A percentile compares a stretch with the other conserved stretches of the same genome.
phyloP scores from a whole-genome alignment of 805 yeast genomes.

The Ogataea neopini region DNA sequence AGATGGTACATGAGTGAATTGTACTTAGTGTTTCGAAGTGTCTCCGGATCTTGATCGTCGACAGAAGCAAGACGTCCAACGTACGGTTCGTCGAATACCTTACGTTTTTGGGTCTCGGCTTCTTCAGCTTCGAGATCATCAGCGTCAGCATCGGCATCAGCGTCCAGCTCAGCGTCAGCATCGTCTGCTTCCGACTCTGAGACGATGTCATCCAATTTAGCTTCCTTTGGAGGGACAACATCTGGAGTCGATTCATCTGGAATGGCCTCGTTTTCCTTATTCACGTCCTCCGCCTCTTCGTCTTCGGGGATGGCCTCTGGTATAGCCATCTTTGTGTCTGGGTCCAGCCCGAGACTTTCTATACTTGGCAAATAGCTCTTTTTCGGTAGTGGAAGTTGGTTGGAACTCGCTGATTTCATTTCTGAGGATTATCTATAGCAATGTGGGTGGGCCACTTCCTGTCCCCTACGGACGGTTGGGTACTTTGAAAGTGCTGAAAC shows the following conservation, averaged over 20 bases:
- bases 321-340: neutral
- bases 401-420: slow-evolving; percentile 2
- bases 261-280: neutral
- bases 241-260: neutral
- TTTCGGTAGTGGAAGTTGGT: slow-evolving; percentile 11
- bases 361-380: slow-evolving; percentile 16
- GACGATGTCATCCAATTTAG: neutral
- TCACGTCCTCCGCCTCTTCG: too few relatives aligned
- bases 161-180: neutral
- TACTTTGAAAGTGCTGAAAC: neutral
- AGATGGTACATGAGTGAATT: slow-evolving; percentile 33
- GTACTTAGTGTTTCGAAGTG: slow-evolving; percentile 31
- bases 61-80: slow-evolving; percentile 12
- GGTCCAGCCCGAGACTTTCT: slow-evolving; percentile 12
- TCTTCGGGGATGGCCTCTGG: too few relatives aligned
- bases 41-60: slow-evolving; percentile 29
- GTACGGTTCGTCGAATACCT: slow-evolving; percentile 14
- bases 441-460: neutral
- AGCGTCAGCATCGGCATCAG: neutral
- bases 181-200: neutral
- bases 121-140: slow-evolving; percentile 2
- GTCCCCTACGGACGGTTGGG: neutral
- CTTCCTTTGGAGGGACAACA: too few relatives aligned
- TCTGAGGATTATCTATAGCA: neutral
- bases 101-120: slow-evolving; percentile 3